Evolutionary conservation across 169 alveolate genomes (phyloP).

Genomic region (Plasmodium adleri): DNA sequence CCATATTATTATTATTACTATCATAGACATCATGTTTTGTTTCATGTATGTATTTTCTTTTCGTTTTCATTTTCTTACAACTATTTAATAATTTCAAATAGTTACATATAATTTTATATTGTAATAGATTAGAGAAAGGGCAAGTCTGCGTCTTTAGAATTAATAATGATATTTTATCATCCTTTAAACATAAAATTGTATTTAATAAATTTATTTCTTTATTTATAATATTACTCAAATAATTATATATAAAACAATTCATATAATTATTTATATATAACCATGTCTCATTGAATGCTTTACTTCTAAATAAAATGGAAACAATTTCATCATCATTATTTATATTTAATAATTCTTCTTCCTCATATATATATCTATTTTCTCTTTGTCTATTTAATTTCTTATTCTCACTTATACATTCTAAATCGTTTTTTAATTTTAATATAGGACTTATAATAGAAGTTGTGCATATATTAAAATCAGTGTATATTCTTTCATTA

Average conservation of each 20-base stretch:
- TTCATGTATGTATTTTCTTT: neutral
- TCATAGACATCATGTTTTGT: too few species aligned
- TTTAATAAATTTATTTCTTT: slow-evolving; percentile 43
- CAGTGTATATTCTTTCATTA: neutral
- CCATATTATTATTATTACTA: too few species aligned
- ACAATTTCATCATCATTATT: slow-evolving; percentile 45
- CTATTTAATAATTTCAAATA: slow-evolving; percentile 23
- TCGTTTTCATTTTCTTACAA: neutral
- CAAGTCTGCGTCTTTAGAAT: slow-evolving; percentile 57
- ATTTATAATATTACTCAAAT: slow-evolving; percentile 36
- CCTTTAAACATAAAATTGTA: slow-evolving; percentile 22
- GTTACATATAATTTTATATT: slow-evolving; percentile 17
- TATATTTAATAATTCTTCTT: neutral
- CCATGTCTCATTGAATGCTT: slow-evolving; percentile 68
- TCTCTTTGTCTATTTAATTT: slow-evolving; percentile 44
- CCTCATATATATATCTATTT: neutral
- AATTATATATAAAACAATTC: slow-evolving; percentile 64
- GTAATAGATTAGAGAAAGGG: slow-evolving; percentile 29
- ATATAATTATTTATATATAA: slow-evolving; percentile 18
- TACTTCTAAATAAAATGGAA: slow-evolving; percentile 46
- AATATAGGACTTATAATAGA: slow-evolving; percentile 48
- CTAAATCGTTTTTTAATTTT: slow-evolving; percentile 47
- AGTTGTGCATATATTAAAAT: slow-evolving; percentile 35
- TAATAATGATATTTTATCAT: slow-evolving; percentile 47
- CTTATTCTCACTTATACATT: slow-evolving; percentile 60